Evolutionary conservation across 2,329 filamentous ascomycete genomes (phyloP).

Genomic region (Cordyceps tenuipes): DNA sequence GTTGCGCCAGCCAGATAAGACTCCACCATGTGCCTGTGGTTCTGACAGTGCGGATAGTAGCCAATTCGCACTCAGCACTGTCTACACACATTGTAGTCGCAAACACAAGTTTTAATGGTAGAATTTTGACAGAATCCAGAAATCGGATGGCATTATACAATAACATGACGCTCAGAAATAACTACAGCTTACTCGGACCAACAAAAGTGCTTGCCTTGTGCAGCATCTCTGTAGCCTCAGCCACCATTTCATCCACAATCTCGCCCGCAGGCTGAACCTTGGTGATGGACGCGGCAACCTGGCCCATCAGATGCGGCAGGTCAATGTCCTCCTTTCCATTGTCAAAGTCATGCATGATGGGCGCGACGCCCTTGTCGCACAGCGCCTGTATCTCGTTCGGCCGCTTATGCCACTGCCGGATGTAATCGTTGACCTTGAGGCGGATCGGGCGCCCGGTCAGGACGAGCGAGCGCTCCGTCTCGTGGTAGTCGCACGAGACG

Average conservation of each 20-base stretch:
- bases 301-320: conserved; percentile 84
- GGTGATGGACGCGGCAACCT: conserved; percentile 72
- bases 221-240: conserved; percentile 62
- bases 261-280: conserved; percentile 71
- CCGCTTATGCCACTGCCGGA: conserved; percentile 68
- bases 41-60: background rate
- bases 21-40: background rate
- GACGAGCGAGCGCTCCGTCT: conserved; percentile 75
- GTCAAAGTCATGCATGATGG: conserved; percentile 75
- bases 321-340: conserved; percentile 64
- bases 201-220: conserved; percentile 53
- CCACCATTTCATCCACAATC: conserved; percentile 89
- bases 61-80: conserved; percentile 14
- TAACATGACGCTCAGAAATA: background rate
- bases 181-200: conserved; percentile 33
- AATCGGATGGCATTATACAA: too few relatives aligned
- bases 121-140: too few relatives aligned
- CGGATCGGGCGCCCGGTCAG: conserved; percentile 74
- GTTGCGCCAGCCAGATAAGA: background rate
- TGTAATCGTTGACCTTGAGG: conserved; percentile 75
- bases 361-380: conserved; percentile 69
- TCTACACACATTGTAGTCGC: too few relatives aligned
- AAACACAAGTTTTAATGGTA: too few relatives aligned
- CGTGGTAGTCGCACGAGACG: conserved; percentile 67
- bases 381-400: conserved; percentile 68